Base-by-base conservation (phyloP, 2,329 filamentous ascomycete species). In the Nemania serpens region DNA sequence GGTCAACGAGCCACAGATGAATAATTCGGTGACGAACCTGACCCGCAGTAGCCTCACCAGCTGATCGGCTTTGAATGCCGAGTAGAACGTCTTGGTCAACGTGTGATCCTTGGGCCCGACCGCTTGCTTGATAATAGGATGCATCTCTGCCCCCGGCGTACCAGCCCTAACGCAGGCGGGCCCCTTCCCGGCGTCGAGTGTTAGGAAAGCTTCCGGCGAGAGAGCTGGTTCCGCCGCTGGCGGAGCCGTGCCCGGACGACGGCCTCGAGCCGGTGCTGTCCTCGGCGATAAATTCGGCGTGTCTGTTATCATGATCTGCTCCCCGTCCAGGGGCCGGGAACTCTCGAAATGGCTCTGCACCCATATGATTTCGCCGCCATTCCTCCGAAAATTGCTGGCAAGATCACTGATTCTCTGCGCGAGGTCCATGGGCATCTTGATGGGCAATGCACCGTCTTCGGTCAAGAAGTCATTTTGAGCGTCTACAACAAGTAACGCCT, bases 381-480 rank as follows among this genome's bases (percentile, higher is more conserved):
- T 81, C 49, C 83, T 79, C 65, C 94, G 91, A 70, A 98, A 97
- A 15, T 84, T 84, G 11, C 84, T 83, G 43, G 88, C 87, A 2
- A 98, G 79, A 6, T 82, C 76, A 18, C 87, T 78, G 43, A 93
- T 84, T 29, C 85, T 86, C 41, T 88, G 81, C 46, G 95, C 74
- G 63, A 93, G 91, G 10, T 85, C 84, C 3, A 83, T 76, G 2
- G 87, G 86, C 45, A 85, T 82, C 37, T 79, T 79, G 52, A 93
- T 85, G 12, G 87, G 83, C 18, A 97, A 76, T 25, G 87, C 84
- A 56, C 91, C 90, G 52, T 86, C 82, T 1, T 84, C 77, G 6
- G 86, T 82, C 59, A 96, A 78, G 70, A 98, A 97, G 74, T 97
- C 94, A 69, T 96, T 92, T 72, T 98, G 95, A 37, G 96, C 85